Evolutionary conservation across 1,284 basidiomycete species (phyloP), one percentile per base, ranked within the genome.

Genomic region (Polyporus tsugae): DNA sequence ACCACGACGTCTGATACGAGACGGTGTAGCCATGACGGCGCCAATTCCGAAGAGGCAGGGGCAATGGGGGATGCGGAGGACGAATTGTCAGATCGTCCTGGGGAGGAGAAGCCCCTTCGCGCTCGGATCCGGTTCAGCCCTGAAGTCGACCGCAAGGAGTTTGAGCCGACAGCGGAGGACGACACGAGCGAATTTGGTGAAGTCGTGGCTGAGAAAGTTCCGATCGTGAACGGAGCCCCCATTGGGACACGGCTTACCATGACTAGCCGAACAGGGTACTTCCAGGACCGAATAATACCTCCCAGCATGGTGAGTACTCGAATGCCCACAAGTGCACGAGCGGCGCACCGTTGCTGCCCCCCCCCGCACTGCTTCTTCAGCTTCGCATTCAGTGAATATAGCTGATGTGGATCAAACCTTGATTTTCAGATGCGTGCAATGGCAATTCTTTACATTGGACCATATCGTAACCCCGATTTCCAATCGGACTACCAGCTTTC

Each of bases 361-460:
- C 64, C 58, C 6, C 39, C 6, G 53, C 66, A 65, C 60, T 41
- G 65, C 69, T 41, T 60, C 58, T 42, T 17, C 9, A 38, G n/a
- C 67, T 41, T 39, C 42, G 2, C 57, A 29, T 33, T 33, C 19
- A 46, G 39, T 63, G 67, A 65, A 64, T 64, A 67, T 64, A 52
- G 44, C 71, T 72, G 68, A 68, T 68, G 64, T 49, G 36, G 41
- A 60, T 64, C 64, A 60, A 29, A 36, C 41, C 29, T 39, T 62
- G 9, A 55, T 39, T 25, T 60, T 53, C 73, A 97, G 96, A 97
- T 98, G 94, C 93, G 97, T 53, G 96, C 97, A 0, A 99, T 99
- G 97, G 96, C 97, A 1, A 97, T 99, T 75, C 84, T 98, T 67
- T 99, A 99, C 81, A 93, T 99, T 70, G 97, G 97, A 0, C 96